Evolutionary conservation across 148 eudicot species (phyloP), one percentile per base, ranked within the genome.

Genomic region (Polygonum aviculare): DNA sequence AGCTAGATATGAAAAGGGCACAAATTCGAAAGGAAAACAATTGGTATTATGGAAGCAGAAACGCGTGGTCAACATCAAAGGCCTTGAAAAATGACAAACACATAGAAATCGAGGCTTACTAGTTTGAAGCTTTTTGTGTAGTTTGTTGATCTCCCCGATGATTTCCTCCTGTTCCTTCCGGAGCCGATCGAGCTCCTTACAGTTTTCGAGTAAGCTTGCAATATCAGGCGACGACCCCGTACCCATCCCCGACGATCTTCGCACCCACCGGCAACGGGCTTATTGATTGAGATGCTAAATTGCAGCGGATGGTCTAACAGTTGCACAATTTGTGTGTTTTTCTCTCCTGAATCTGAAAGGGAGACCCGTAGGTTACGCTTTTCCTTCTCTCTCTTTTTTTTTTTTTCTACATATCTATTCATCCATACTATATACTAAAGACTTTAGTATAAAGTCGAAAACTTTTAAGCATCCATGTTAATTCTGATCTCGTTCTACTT

Each of bases 81-180:
- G 36, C 31, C 50, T 19, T n/a, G 26, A 15, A 63, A 51, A n/a
- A 3, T 3, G 48, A 8, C 2, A 38, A 47, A 7, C 40, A 26
- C 60, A 36, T 51, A 48, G 72, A 40, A 49, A n/a, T 26, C 50
- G 78, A 60, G 21, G 70, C 91, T 76, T 49, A 93, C 98, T 77
- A 49, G 93, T 69, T 78, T 86, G 93, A 3, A 93, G 98, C 85
- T 87, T 91, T 85, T 91, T 90, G 75, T 94, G 97, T 76, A 94
- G 48, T 84, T 91, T 91, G 71, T 94, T 91, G 87, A 94, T 94
- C 57, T 91, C 95, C n/a, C 74, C 5, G 9, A 94, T 69, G 45
- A 91, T 80, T 0, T 88, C 90, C 67, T 94, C 97, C 48, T 87
- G 93, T 26, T 86, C 93, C 73, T 90, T 90, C 87, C 93, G 79